Percentiles rank a stretch among this genome's conserved stretches.
phyloP scores from a whole-genome alignment of 2,329 filamentous ascomycete species.

The Fonsecaea multimorphosa region DNA sequence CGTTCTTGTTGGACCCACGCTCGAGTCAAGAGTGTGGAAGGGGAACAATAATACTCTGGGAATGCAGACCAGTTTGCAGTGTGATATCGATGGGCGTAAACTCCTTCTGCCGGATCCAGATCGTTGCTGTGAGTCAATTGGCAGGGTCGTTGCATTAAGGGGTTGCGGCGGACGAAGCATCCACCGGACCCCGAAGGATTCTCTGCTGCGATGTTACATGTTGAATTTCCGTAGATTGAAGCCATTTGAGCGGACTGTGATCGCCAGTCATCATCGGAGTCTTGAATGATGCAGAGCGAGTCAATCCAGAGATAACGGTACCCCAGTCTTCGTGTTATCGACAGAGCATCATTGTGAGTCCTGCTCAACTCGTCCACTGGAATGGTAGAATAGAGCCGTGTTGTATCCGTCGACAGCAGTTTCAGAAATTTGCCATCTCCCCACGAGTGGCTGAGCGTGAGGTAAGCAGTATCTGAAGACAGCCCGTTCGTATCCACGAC shows the following conservation, averaged over 20 bases:
- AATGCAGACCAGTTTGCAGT: conserved; percentile 2
- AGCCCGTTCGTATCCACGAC: not conserved
- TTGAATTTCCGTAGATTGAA: not conserved
- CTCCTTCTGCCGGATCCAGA: not conserved
- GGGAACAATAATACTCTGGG: not conserved
- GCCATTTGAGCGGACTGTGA: not conserved
- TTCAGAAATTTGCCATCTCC: not conserved
- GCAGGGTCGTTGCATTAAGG: not conserved
- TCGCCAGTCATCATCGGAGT: not conserved
- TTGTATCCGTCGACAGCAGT: not conserved
- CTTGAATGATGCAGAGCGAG: not conserved
- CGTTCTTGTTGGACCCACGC: not conserved
- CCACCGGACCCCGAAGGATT: not conserved
- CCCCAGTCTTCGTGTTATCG: not conserved
- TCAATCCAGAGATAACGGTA: not conserved
- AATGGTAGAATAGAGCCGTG: not conserved
- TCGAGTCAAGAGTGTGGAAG: not conserved
- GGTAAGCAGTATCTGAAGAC: not conserved
- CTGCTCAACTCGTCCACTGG: not conserved
- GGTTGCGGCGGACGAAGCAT: not conserved
- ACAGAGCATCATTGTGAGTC: not conserved
- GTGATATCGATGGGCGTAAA: not conserved
- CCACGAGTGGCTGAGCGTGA: not conserved
- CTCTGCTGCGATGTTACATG: not conserved
- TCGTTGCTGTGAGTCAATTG: conserved; percentile 1